Percentiles rank a stretch among this genome's conserved stretches.
Conservation (phyloP, 2,329 filamentous ascomycete genomes). For the Penicillium sp. region DNA sequence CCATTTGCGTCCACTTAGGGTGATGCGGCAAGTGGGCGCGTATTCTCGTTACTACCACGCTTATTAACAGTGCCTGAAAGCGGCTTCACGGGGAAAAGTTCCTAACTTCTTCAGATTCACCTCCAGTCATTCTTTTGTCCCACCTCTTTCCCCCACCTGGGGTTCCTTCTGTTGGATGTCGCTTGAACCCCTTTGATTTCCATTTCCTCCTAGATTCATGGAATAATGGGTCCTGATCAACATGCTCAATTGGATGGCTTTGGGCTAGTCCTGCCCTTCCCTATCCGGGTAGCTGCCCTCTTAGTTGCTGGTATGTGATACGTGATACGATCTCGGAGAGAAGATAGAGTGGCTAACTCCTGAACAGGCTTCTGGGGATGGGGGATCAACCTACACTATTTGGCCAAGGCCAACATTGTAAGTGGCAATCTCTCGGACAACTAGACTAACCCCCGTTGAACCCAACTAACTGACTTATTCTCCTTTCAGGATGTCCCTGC, state of each 20-base stretch:
- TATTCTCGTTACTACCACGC: slow-evolving; percentile 12
- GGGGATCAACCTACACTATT: slow-evolving; percentile 85
- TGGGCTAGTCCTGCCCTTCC: slow-evolving; percentile 78
- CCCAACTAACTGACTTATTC: slow-evolving; percentile 14
- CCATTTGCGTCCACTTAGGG: not conserved
- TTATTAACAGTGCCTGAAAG: slow-evolving; percentile 21
- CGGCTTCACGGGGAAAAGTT: slow-evolving; percentile 4
- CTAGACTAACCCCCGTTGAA: not conserved
- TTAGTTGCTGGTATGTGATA: slow-evolving; percentile 77
- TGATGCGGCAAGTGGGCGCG: slow-evolving; percentile 3
- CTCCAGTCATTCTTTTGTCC: slow-evolving; percentile 35
- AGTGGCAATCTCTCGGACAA: slow-evolving; percentile 21
- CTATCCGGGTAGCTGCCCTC: slow-evolving; percentile 82
- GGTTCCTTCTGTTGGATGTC: slow-evolving; percentile 4
- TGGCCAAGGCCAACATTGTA: slow-evolving; percentile 70
- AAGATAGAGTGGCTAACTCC: slow-evolving; percentile 7
- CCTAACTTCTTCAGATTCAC: slow-evolving; percentile 20
- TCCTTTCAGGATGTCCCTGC: slow-evolving; percentile 64
- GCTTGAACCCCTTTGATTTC: slow-evolving; percentile 11
- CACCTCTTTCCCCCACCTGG: slow-evolving; percentile 15
- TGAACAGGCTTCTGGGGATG: slow-evolving; percentile 82
- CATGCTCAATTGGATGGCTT: slow-evolving; percentile 65
- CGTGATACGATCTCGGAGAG: slow-evolving; percentile 25
- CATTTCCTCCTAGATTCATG: slow-evolving; percentile 26
- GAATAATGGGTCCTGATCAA: slow-evolving; percentile 41